These are phyloP conservation scores for Debaryomycetaceae sp. DNA, from an alignment of 1,139 yeast genomes.

Conservation along the genomic window DNA sequence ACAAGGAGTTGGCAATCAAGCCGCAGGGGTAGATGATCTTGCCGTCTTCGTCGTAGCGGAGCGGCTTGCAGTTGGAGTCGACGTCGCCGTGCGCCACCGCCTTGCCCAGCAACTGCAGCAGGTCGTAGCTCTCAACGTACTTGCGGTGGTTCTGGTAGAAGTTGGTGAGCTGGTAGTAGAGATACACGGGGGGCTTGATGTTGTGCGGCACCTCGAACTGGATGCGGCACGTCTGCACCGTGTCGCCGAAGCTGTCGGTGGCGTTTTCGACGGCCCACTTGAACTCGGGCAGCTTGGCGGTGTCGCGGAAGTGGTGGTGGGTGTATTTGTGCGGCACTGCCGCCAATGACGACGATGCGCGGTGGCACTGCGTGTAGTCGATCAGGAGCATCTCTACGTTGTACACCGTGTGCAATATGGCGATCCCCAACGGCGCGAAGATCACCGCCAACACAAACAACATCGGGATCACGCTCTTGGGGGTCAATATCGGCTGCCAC, in stretches of 20 bases:
- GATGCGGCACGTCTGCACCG: conserved; percentile 44
- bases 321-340: conserved; percentile 50
- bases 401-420: conserved; percentile 54
- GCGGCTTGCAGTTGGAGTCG: conserved; percentile 55
- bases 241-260: conserved; percentile 28
- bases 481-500: conserved; percentile 81
- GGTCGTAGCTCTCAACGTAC: conserved; percentile 67
- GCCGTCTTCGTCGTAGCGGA: conserved; percentile 35
- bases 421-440: conserved; percentile 73
- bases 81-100: conserved; percentile 48
- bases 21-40: conserved; percentile 82
- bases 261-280: conserved; percentile 48
- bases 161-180: conserved; percentile 69
- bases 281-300: conserved; percentile 39
- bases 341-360: conserved; percentile 27
- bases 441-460: conserved; percentile 58
- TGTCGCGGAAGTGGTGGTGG: conserved; percentile 49
- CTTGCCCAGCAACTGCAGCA: conserved; percentile 58
- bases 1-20: conserved; percentile 84
- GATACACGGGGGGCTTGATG: conserved; percentile 55
- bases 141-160: conserved; percentile 77
- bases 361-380: conserved; percentile 56
- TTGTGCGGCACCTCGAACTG: conserved; percentile 58
- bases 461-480: conserved; percentile 70
- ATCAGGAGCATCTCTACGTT: conserved; percentile 56